Evolutionary conservation across 768 basidiomycete species (phyloP).

Genomic region (Boletus reticulatus): DNA sequence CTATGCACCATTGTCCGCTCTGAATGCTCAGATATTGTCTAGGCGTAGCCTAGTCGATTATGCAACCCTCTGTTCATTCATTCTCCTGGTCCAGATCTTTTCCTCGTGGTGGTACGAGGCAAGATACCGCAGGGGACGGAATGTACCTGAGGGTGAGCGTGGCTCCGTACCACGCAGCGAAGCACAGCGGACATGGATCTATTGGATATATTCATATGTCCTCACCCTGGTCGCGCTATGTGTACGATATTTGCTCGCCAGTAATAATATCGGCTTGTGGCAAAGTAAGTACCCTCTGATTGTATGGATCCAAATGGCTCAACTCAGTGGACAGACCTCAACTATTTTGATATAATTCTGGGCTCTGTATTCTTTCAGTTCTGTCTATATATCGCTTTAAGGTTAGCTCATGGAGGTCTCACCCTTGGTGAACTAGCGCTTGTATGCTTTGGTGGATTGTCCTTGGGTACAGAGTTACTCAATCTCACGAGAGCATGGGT

Average conservation of each 20-base stretch:
- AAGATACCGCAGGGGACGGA: conserved; percentile 39
- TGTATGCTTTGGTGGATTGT: conserved; percentile 86
- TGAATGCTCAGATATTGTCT: conserved; percentile 59
- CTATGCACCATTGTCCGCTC: conserved; percentile 40
- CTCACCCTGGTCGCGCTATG: conserved; percentile 49
- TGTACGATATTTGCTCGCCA: conserved; percentile 46
- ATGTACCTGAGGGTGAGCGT: conserved; percentile 63
- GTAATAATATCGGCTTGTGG: conserved; percentile 56
- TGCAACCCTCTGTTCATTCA: conserved; percentile 75
- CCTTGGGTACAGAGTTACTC: conserved; percentile 80
- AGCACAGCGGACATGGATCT: conserved; percentile 57
- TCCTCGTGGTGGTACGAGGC: conserved; percentile 77
- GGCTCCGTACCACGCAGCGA: conserved; percentile 77
- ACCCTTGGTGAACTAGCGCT: conserved; percentile 92
- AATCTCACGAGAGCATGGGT: conserved; percentile 84
- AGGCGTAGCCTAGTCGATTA: conserved; percentile 78
- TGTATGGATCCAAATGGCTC: neutral
- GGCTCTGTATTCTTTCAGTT: conserved; percentile 87
- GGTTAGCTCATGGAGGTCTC: conserved; percentile 92
- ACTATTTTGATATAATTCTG: conserved; percentile 68
- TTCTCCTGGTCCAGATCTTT: conserved; percentile 75
- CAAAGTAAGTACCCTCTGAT: conserved; percentile 50
- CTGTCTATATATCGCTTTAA: conserved; percentile 82
- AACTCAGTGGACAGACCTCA: conserved; percentile 56
- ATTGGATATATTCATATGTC: conserved; percentile 58